phyloP scores from a whole-genome alignment of 2,329 filamentous ascomycete species.

The Macrophomina pseudophaseolina region DNA sequence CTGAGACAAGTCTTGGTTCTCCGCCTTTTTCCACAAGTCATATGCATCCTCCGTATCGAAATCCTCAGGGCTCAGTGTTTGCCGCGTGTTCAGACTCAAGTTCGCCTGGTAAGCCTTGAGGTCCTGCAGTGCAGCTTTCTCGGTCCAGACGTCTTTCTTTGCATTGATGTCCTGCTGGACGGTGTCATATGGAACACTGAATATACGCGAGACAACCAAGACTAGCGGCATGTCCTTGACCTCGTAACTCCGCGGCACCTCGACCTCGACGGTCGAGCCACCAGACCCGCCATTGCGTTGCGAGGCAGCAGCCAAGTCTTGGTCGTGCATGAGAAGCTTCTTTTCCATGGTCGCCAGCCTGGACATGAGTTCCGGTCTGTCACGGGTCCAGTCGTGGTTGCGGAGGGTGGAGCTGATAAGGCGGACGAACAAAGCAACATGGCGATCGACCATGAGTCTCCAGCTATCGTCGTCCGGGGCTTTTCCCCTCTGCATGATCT shows the following conservation, averaged over 20 bases:
- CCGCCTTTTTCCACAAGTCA: slow-evolving; percentile 88
- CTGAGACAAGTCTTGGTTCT: slow-evolving; percentile 83
- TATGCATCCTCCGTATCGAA: slow-evolving; percentile 91
- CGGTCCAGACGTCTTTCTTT: slow-evolving; percentile 82
- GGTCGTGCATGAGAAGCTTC: slow-evolving; percentile 91
- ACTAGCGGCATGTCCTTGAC: slow-evolving; percentile 97
- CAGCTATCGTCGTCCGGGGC: slow-evolving; percentile 80
- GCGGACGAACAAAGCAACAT: slow-evolving; percentile 92
- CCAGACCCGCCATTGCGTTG: slow-evolving; percentile 63
- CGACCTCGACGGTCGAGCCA: slow-evolving; percentile 75
- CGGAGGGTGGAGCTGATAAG: slow-evolving; percentile 80
- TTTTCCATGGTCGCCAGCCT: slow-evolving; percentile 83
- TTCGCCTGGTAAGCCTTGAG: slow-evolving; percentile 93
- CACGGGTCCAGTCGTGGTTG: slow-evolving; percentile 82
- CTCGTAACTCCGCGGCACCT: slow-evolving; percentile 84
- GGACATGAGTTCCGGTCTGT: slow-evolving; percentile 81
- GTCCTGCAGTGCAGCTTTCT: slow-evolving; percentile 87
- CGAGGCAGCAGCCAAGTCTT: slow-evolving; percentile 74
- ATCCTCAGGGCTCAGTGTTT: slow-evolving; percentile 79
- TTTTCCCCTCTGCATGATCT: slow-evolving; percentile 82
- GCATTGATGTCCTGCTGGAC: slow-evolving; percentile 87
- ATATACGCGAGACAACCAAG: slow-evolving; percentile 83
- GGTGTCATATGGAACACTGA: slow-evolving; percentile 77
- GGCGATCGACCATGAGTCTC: slow-evolving; percentile 90
- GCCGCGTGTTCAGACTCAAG: slow-evolving; percentile 77